Conservation (phyloP, 139 green algal species). For the Closterium sp. region DNA sequence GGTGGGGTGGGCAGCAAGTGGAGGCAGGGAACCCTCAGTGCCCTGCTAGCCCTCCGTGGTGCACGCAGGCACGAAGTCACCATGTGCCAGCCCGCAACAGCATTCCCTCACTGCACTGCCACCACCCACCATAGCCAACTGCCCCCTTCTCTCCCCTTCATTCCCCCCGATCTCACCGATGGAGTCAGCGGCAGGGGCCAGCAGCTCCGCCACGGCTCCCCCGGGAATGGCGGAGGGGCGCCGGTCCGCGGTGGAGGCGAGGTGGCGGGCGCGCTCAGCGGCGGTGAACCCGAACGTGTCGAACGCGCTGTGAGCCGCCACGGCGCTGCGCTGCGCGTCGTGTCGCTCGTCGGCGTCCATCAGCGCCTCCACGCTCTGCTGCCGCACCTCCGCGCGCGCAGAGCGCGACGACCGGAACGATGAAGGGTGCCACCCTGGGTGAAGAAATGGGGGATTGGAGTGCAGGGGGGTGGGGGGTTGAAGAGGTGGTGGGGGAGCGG, state of each 20-base stretch:
- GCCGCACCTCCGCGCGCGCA: constrained; percentile 48
- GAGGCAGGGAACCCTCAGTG: not conserved
- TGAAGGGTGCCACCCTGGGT: constrained; percentile 71
- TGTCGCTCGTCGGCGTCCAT: constrained; percentile 92
- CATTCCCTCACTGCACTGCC: too few relatives aligned
- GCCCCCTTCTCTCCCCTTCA: not conserved
- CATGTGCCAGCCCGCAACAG: too few relatives aligned
- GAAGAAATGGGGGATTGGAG: not conserved
- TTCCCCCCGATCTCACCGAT: constrained; percentile 54
- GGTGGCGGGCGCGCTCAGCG: not conserved
- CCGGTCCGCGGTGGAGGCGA: not conserved
- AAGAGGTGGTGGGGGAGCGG: not conserved
- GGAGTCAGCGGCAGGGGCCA: constrained; percentile 73
- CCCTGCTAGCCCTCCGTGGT: too few relatives aligned
- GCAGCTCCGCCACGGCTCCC: constrained; percentile 64
- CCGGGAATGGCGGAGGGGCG: constrained; percentile 55
- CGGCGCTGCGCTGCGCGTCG: constrained; percentile 50
- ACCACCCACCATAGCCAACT: not conserved
- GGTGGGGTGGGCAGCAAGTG: too few relatives aligned
- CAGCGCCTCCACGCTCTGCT: constrained; percentile 81
- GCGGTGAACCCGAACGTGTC: constrained; percentile 56
- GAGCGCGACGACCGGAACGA: constrained; percentile 72
- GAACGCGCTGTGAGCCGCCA: constrained; percentile 40
- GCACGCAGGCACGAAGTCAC: too few relatives aligned
- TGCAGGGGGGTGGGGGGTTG: not conserved